Conservation (phyloP, 78 protist species). For the Emiliania huxleyi region DNA sequence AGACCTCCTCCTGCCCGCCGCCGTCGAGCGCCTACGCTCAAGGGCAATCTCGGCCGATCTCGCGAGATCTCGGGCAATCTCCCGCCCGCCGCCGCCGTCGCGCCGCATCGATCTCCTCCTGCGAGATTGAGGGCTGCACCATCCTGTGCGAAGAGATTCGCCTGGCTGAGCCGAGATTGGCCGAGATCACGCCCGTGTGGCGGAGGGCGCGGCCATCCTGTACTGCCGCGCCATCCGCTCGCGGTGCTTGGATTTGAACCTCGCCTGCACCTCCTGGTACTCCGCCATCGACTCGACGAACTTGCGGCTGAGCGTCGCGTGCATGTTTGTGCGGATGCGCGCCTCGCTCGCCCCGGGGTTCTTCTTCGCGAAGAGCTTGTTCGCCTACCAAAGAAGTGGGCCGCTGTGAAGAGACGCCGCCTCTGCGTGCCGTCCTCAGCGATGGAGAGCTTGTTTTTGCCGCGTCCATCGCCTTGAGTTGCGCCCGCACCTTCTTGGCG, state of each 20-base stretch:
- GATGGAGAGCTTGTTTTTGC: too few species aligned
- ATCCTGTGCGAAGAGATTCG: too few species aligned
- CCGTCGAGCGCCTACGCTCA: too few species aligned
- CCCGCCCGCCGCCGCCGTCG: conserved; percentile 50
- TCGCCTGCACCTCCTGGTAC: conserved; percentile 63
- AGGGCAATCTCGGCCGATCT: too few species aligned
- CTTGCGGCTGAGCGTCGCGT: conserved; percentile 19
- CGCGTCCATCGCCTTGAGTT: conserved; percentile 59
- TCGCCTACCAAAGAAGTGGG: too few species aligned
- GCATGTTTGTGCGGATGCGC: conserved; percentile 7
- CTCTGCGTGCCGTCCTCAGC: too few species aligned
- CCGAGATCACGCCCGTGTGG: too few species aligned
- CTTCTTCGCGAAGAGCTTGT: conserved; percentile 33
- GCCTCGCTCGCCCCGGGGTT: conserved; percentile 46
- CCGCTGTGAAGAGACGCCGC: too few species aligned
- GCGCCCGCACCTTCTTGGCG: conserved; percentile 36
- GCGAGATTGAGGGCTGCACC: conserved; percentile 78
- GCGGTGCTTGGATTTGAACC: conserved; percentile 63
- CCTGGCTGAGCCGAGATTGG: too few species aligned
- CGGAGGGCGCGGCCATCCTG: conserved; percentile 75
- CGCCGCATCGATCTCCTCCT: conserved; percentile 78
- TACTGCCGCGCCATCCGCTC: conserved; percentile 79
- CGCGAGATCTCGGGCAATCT: too few species aligned
- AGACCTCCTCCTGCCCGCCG: conserved; percentile 54
- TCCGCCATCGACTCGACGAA: conserved; percentile 75